Conservation (phyloP, 306 rosid genomes). For the Prosopis cineraria region DNA sequence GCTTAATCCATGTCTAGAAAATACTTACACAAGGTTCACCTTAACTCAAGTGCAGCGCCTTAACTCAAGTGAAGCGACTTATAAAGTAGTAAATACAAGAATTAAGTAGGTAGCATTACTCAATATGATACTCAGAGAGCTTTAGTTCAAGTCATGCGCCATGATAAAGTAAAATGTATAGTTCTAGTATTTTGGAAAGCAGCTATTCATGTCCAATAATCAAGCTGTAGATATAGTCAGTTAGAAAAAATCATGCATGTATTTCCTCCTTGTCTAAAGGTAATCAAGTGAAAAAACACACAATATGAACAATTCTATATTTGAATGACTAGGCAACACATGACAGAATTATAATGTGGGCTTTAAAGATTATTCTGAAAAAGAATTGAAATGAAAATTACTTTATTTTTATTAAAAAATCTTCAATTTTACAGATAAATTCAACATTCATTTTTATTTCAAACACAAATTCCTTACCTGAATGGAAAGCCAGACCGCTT, state of each 20-base stretch:
- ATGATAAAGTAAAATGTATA: background rate
- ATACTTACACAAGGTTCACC: background rate
- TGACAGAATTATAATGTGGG: background rate
- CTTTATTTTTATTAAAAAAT: background rate
- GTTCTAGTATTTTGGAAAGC: background rate
- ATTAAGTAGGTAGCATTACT: background rate
- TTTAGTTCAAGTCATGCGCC: background rate
- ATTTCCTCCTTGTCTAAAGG: background rate
- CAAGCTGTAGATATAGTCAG: background rate
- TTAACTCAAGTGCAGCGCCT: background rate
- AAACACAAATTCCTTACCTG: slow-evolving; percentile 56
- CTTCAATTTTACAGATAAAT: slow-evolving; percentile 8
- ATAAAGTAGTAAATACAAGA: background rate
- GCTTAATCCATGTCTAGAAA: background rate
- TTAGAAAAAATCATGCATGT: background rate
- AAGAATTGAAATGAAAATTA: background rate
- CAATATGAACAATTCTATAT: slow-evolving; percentile 2
- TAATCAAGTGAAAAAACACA: slow-evolving; percentile 3
- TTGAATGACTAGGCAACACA: slow-evolving; percentile 13
- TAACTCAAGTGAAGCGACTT: background rate
- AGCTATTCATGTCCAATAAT: background rate
- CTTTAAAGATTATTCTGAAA: background rate
- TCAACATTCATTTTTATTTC: background rate
- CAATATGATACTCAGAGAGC: background rate
- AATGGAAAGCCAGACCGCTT: slow-evolving; percentile 98